phyloP scores from a whole-genome alignment of 305 asterid genomes.

The Solanum hybrid region DNA sequence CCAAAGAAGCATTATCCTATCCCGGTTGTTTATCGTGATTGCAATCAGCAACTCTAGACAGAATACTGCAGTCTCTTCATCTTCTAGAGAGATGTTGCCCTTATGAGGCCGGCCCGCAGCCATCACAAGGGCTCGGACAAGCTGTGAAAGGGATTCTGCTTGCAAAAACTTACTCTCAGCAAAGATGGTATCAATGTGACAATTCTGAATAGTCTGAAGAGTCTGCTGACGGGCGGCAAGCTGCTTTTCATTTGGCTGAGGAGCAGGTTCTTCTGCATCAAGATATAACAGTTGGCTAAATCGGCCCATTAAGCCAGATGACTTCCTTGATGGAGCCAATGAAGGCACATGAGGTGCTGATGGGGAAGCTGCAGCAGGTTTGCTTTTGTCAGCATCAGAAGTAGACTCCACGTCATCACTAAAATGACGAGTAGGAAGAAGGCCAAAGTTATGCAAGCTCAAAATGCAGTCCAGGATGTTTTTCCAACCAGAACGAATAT shows the following conservation, averaged over 20 bases:
- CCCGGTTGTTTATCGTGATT: constrained; percentile 79
- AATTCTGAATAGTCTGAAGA: constrained; percentile 63
- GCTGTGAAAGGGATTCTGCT: constrained; percentile 77
- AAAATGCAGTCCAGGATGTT: constrained; percentile 82
- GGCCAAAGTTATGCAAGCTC: constrained; percentile 76
- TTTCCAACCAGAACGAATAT: constrained; percentile 82
- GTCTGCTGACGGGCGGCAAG: constrained; percentile 69
- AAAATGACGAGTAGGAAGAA: constrained; percentile 84
- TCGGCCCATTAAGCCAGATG: constrained; percentile 80
- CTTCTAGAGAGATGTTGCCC: constrained; percentile 47
- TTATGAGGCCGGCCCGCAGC: constrained; percentile 58
- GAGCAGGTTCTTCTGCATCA: constrained; percentile 74
- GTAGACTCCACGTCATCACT: constrained; percentile 52
- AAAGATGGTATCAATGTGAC: constrained; percentile 76
- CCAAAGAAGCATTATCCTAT: constrained; percentile 94
- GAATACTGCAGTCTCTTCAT: constrained; percentile 70
- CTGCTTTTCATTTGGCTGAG: constrained; percentile 79
- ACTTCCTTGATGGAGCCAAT: constrained; percentile 47
- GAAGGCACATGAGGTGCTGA: constrained; percentile 37
- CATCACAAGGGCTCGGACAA: constrained; percentile 65
- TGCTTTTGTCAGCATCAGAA: constrained; percentile 33
- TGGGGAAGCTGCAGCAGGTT: constrained; percentile 31
- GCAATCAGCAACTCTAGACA: constrained; percentile 83
- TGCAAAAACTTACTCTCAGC: constrained; percentile 90
- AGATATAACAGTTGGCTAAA: constrained; percentile 73